Evolutionary conservation across 352 stramenopile species (phyloP).

Genomic region (Phytophthora palmivora): DNA sequence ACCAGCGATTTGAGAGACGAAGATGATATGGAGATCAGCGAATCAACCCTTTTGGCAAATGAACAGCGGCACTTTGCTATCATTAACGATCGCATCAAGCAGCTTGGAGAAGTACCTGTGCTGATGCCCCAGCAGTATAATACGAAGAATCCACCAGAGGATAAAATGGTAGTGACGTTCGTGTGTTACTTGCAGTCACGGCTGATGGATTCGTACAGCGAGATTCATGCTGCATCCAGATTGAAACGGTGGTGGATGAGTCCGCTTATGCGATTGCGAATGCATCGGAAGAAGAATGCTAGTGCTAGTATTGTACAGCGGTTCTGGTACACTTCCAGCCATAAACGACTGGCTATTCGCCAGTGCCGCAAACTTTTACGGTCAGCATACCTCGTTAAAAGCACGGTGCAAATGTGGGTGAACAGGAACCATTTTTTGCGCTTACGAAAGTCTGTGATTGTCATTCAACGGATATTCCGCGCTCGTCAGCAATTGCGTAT

Average conservation of each 20-base stretch:
- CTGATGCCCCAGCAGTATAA: slow-evolving; percentile 90
- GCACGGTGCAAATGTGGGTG: slow-evolving; percentile 36
- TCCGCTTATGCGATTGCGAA: slow-evolving; percentile 54
- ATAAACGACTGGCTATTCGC: slow-evolving; percentile 73
- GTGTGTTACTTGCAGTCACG: slow-evolving; percentile 94
- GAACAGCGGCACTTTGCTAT: slow-evolving; percentile 89
- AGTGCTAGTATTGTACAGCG: slow-evolving; percentile 70
- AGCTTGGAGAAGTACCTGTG: slow-evolving; percentile 93
- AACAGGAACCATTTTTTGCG: slow-evolving; percentile 36
- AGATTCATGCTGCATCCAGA: slow-evolving; percentile 90
- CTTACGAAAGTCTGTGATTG: slow-evolving; percentile 39
- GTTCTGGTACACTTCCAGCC: slow-evolving; percentile 85
- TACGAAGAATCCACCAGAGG: slow-evolving; percentile 90
- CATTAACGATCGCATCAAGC: slow-evolving; percentile 89
- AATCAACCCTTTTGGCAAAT: slow-evolving; percentile 54
- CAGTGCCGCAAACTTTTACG: slow-evolving; percentile 70
- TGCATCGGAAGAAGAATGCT: slow-evolving; percentile 67
- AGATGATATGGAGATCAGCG: slow-evolving; percentile 23
- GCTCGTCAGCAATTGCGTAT: slow-evolving; percentile 25
- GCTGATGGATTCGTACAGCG: slow-evolving; percentile 93
- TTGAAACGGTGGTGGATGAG: slow-evolving; percentile 90
- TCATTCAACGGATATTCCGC: slow-evolving; percentile 47
- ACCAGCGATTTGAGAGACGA: slow-evolving; percentile 37
- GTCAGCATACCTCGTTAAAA: slow-evolving; percentile 65
- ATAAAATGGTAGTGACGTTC: slow-evolving; percentile 95